Evolutionary conservation across 2,329 filamentous ascomycete genomes (phyloP), one percentile per base, ranked within the genome.

Genomic region (Curvularia spicifera): DNA sequence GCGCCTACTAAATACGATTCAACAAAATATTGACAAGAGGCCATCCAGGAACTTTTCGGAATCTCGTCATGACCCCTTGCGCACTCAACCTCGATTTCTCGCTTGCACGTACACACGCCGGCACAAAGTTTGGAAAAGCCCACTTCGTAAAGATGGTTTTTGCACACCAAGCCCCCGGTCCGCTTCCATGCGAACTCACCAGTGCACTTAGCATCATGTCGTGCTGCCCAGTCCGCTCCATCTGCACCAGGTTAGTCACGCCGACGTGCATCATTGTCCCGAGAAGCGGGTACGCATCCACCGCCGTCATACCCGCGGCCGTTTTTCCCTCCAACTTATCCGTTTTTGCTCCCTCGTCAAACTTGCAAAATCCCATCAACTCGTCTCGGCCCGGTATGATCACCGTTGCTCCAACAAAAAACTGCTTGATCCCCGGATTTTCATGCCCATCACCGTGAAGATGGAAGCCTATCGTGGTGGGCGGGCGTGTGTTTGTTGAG

Each of bases 181-280:
- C 47, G 47, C 47, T 39, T 49, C 37, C 31, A 49, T 49, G 47
- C 47, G 47, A 49, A 49, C 47, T 49, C 33, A 56, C 55, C 55
- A 46, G 33, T 56, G 51, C 51, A 53, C 43, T 39, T 57, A 51
- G 56, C 46, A 55, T 55, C 51, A 74, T 74, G 72, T 68, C 65
- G 66, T 76, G 72, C 72, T 74, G 71, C 72, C 73, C 71, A 74
- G 71, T 70, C 68, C 61, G 66, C 64, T 64, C 31, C 54, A 63
- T 63, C 50, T 58, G 53, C 57, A 56, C 53, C 48, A 65, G 49
- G 50, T 63, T 66, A 67, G 65, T 64, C 61, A 68, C 59, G 51
- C 40, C 57, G 52, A 51, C 49, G 42, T 60, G 56, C 60, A 63
- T 64, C 55, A 45, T 53, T 56, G 59, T 63, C 61, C 68, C 53